Conservation (phyloP, 305 asterid species). For the Andrographis paniculata region DNA sequence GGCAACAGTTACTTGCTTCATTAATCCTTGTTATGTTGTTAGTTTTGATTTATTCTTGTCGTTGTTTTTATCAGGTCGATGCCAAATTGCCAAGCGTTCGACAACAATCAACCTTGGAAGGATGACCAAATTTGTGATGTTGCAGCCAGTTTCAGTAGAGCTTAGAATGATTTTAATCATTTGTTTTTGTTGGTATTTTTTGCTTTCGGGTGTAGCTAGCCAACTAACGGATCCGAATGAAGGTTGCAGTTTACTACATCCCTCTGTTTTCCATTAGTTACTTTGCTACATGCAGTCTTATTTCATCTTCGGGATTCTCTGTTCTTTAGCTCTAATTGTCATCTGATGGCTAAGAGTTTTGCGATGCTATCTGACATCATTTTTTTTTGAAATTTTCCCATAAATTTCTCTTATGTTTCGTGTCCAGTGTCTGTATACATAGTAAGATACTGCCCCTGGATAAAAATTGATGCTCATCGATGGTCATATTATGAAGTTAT, state of each 20-base stretch:
- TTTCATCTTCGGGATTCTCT: neutral
- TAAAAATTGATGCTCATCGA: neutral
- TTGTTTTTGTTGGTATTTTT: conserved; percentile 18
- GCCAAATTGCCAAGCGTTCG: conserved; percentile 18
- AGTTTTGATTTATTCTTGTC: conserved; percentile 12
- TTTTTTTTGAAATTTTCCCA: neutral
- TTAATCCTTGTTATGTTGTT: neutral
- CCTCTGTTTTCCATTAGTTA: conserved; percentile 9
- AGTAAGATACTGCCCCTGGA: neutral
- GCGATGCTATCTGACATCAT: neutral
- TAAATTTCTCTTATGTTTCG: neutral
- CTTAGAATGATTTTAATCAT: conserved; percentile 32
- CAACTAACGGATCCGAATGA: conserved; percentile 43
- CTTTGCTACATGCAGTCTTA: neutral
- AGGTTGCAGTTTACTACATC: conserved; percentile 32
- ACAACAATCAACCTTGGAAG: conserved; percentile 20
- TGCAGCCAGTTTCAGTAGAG: conserved; percentile 21
- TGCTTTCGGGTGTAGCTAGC: conserved; percentile 25
- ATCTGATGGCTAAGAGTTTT: conserved; percentile 5
- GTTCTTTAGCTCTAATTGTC: neutral
- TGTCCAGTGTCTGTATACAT: neutral
- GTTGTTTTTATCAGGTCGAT: conserved; percentile 25
- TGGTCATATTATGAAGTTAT: neutral
- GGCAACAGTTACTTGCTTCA: neutral
- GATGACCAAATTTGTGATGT: conserved; percentile 28